These are phyloP conservation scores for Seiridium cupressi DNA, from an alignment of 2,329 filamentous ascomycete genomes.

Conservation along the genomic window DNA sequence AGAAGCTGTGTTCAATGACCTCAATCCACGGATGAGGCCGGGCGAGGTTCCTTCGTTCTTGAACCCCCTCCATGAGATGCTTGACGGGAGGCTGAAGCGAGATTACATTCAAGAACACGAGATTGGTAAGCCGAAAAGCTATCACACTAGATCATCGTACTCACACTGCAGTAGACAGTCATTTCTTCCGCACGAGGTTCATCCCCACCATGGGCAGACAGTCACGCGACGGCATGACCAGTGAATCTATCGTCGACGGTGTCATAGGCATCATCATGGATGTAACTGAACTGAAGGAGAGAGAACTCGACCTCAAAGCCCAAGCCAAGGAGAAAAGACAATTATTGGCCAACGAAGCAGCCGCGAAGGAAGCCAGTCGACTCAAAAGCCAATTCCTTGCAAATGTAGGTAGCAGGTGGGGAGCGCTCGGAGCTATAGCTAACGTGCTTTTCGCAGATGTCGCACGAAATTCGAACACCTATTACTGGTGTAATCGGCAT, in stretches of 20 bases:
- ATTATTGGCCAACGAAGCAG: slow-evolving; percentile 71
- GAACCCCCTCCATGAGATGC: slow-evolving; percentile 60
- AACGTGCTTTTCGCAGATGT: slow-evolving; percentile 50
- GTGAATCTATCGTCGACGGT: slow-evolving; percentile 59
- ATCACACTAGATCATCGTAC: not conserved
- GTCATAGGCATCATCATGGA: slow-evolving; percentile 81
- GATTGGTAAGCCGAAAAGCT: slow-evolving; percentile 37
- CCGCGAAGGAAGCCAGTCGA: slow-evolving; percentile 76
- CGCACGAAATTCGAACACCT: slow-evolving; percentile 75
- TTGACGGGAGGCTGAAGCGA: slow-evolving; percentile 58
- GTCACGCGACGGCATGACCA: slow-evolving; percentile 46
- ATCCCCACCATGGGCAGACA: slow-evolving; percentile 62
- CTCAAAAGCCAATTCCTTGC: slow-evolving; percentile 79
- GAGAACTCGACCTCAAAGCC: slow-evolving; percentile 60
- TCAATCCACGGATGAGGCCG: slow-evolving; percentile 41
- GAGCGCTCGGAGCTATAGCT: not conserved
- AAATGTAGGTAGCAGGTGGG: slow-evolving; percentile 41
- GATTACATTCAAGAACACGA: slow-evolving; percentile 62
- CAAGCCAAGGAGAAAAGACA: slow-evolving; percentile 69
- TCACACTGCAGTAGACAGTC: slow-evolving; percentile 40
- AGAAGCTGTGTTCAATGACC: slow-evolving; percentile 59
- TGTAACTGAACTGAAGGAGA: slow-evolving; percentile 68
- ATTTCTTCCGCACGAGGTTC: slow-evolving; percentile 71
- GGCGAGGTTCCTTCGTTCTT: slow-evolving; percentile 49
- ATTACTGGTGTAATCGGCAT: slow-evolving; percentile 81